Percentiles rank a stretch among this genome's conserved stretches.
Evolutionary conservation across 1,139 yeast genomes (phyloP).

Genomic region (Yamadazyma diddensiae): DNA sequence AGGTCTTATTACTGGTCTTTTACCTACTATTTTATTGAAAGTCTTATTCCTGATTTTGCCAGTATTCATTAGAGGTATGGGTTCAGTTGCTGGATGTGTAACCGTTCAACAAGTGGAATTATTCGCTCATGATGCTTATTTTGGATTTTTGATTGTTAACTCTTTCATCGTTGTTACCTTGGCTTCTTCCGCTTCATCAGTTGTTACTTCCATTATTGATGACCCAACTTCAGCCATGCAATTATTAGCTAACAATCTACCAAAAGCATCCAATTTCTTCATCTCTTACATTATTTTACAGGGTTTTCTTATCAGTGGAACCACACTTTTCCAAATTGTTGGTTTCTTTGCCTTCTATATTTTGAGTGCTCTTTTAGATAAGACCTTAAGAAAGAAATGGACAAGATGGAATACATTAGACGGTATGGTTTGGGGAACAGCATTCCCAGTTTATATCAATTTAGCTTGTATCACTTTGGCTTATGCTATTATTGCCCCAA

Average conservation of each 20-base stretch:
- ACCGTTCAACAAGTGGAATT: constrained; percentile 63
- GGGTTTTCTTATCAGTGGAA: constrained; percentile 81
- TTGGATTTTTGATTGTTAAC: constrained; percentile 68
- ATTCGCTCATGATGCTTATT: constrained; percentile 74
- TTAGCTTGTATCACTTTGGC: constrained; percentile 78
- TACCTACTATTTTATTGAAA: constrained; percentile 68
- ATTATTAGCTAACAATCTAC: constrained; percentile 70
- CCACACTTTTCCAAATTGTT: constrained; percentile 74
- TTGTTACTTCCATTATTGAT: constrained; percentile 63
- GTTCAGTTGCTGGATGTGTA: constrained; percentile 62
- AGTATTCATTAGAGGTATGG: constrained; percentile 70
- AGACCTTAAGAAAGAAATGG: constrained; percentile 87
- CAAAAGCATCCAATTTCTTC: constrained; percentile 86
- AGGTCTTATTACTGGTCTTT: constrained; percentile 71
- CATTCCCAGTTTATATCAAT: constrained; percentile 80
- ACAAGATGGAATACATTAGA: constrained; percentile 62
- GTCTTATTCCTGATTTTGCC: constrained; percentile 76
- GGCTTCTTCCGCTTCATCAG: constrained; percentile 71
- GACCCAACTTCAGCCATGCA: constrained; percentile 68
- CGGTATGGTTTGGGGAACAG: constrained; percentile 79
- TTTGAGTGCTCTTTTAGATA: constrained; percentile 67
- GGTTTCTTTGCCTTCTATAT: constrained; percentile 68
- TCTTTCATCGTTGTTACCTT: constrained; percentile 68
- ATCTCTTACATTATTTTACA: constrained; percentile 71
- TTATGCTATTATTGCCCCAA: constrained; percentile 80